These are phyloP conservation scores for Syncephalastrum racemosum DNA, from an alignment of 371 early-diverging fungal species.

Conservation along the genomic window DNA sequence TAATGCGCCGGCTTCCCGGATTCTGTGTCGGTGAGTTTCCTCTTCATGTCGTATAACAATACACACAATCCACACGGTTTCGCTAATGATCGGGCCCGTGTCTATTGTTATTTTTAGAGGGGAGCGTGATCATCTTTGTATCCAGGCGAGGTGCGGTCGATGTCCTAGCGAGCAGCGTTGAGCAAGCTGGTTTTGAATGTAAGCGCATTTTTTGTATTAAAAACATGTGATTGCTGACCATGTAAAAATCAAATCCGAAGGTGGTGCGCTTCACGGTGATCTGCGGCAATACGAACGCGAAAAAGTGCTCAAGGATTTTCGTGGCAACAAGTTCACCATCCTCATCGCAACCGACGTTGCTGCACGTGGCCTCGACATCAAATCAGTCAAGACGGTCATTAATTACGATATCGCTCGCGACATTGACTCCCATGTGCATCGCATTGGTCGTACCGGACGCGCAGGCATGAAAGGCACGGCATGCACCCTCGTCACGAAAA, in stretches of 20 bases:
- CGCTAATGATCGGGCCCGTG: background rate
- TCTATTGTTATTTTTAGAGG: slow-evolving; percentile 39
- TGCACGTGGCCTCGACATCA: slow-evolving; percentile 91
- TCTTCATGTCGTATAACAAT: background rate
- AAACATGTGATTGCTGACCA: background rate
- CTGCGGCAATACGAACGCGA: slow-evolving; percentile 96
- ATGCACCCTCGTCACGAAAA: slow-evolving; percentile 67
- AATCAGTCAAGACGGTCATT: slow-evolving; percentile 66
- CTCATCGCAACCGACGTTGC: slow-evolving; percentile 99
- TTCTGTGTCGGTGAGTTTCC: slow-evolving; percentile 54
- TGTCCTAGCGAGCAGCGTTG: slow-evolving; percentile 54
- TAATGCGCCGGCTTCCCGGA: slow-evolving; percentile 47
- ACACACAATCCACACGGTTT: too few relatives aligned
- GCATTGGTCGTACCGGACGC: slow-evolving; percentile 71
- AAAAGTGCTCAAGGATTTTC: slow-evolving; percentile 85
- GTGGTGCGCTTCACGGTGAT: slow-evolving; percentile 97
- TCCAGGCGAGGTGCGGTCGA: slow-evolving; percentile 66
- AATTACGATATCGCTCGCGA: slow-evolving; percentile 77
- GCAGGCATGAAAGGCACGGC: slow-evolving; percentile 78
- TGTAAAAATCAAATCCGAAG: slow-evolving; percentile 24
- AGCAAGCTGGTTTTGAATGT: slow-evolving; percentile 54
- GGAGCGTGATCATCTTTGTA: slow-evolving; percentile 69
- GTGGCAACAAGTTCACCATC: slow-evolving; percentile 65
- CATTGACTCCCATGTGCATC: slow-evolving; percentile 79
- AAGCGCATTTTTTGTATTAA: slow-evolving; percentile 21